phyloP scores from a whole-genome alignment of 495 filamentous ascomycete species.

The Cercophora scortea region DNA sequence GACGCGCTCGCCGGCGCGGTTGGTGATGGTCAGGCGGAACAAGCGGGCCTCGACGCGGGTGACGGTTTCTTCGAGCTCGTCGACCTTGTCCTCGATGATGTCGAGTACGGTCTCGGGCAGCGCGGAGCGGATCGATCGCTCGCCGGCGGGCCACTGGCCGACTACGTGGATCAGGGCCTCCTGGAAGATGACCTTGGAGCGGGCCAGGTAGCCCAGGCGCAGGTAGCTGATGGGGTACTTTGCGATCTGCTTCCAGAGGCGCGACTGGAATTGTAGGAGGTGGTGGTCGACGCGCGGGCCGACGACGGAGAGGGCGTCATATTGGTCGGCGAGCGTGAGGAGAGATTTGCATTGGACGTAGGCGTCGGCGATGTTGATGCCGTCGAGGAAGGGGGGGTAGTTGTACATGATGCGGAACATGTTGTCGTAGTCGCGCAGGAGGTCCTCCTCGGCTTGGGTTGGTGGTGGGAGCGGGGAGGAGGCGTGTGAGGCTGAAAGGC shows the following conservation, averaged over 20 bases:
- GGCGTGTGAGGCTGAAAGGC: constrained; percentile 28
- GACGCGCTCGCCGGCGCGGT: constrained; percentile 71
- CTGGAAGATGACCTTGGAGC: constrained; percentile 78
- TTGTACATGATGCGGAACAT: constrained; percentile 92
- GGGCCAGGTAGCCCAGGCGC: constrained; percentile 77
- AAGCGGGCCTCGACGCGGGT: constrained; percentile 64
- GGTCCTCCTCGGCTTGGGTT: constrained; percentile 50
- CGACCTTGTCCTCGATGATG: constrained; percentile 83
- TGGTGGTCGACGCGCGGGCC: constrained; percentile 91
- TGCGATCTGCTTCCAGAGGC: constrained; percentile 87
- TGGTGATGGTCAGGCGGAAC: constrained; percentile 72
- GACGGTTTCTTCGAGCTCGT: constrained; percentile 69
- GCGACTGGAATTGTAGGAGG: constrained; percentile 77
- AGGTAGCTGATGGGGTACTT: constrained; percentile 90
- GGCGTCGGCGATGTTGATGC: constrained; percentile 77
- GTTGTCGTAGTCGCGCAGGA: constrained; percentile 86
- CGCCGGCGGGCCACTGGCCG: constrained; percentile 78
- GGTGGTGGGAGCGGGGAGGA: constrained; percentile 30
- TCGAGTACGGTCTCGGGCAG: constrained; percentile 70
- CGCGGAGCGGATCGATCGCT: constrained; percentile 63
- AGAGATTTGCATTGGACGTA: constrained; percentile 89
- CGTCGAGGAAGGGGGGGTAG: constrained; percentile 70
- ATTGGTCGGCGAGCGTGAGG: constrained; percentile 77
- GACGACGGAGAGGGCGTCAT: constrained; percentile 81
- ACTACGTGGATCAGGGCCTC: constrained; percentile 89